Conservation (phyloP, 1,284 basidiomycete genomes). For the Apiotrichum montevideense region DNA sequence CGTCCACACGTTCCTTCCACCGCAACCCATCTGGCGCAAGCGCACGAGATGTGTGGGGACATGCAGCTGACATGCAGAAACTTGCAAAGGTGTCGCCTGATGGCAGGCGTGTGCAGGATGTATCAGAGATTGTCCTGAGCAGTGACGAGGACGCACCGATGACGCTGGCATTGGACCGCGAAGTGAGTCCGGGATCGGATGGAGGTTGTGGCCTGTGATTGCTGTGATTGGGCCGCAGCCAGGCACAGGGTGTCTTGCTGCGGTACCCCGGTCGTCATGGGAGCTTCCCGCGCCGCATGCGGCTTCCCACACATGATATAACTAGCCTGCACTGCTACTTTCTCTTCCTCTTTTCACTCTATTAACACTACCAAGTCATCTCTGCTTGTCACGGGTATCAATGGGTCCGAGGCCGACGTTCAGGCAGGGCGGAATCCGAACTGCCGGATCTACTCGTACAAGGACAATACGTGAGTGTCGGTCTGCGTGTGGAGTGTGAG, state of each 20-base stretch:
- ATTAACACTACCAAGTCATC: neutral
- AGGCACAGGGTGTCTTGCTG: too few species aligned
- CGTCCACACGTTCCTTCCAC: neutral
- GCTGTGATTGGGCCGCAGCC: too few species aligned
- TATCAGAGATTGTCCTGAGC: conserved; percentile 67
- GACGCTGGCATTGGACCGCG: conserved; percentile 70
- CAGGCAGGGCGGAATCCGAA: conserved; percentile 68
- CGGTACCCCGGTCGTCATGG: too few species aligned
- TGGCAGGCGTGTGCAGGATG: conserved; percentile 56
- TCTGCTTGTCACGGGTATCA: conserved; percentile 72
- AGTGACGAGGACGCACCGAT: conserved; percentile 84
- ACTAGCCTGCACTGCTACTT: too few species aligned
- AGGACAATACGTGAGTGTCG: conserved; percentile 53
- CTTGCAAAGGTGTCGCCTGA: conserved; percentile 60
- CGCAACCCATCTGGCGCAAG: too few species aligned
- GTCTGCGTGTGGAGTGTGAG: too few species aligned
- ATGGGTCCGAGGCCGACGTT: conserved; percentile 62
- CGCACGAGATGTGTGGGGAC: too few species aligned
- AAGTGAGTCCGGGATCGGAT: conserved; percentile 49
- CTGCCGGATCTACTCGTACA: conserved; percentile 63
- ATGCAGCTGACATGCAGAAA: conserved; percentile 11
- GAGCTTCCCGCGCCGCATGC: too few species aligned
- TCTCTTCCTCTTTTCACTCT: too few species aligned
- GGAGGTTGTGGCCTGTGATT: too few species aligned
- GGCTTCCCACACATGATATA: too few species aligned